Evolutionary conservation across 192 early-diverging fungal species (phyloP), one percentile per base, ranked within the genome.

Genomic region (Gonapodya prolifera): DNA sequence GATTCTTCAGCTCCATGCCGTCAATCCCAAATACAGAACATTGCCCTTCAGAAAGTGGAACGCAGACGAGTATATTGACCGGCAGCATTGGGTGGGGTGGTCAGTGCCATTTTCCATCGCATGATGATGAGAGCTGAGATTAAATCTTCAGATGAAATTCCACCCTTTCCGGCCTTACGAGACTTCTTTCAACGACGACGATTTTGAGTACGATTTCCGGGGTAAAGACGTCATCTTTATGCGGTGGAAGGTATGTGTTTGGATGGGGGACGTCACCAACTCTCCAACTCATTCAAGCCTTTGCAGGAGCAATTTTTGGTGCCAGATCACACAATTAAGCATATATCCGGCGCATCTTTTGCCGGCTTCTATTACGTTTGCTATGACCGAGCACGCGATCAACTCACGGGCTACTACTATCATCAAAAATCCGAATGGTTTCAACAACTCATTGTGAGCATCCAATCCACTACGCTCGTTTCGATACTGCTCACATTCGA

Each of bases 291-390:
- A n/a, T 30, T 29, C n/a, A 23, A 0, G 31, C 33, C 35, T 79
- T 30, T 35, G 13, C 69, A 86, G 83, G 94, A 96, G 76, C 91
- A 93, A 80, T 96, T 96, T 78, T 80, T 96, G 61, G 92, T 95
- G 13, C 94, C 94, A n/a, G 91, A 96, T 80, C 93, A 96, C 82
- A 82, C 84, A 35, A 87, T 95, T 18, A 86, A 85, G 74, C 83
- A 81, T 18, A 93, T 96, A 69, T 83, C 87, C 74, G 94, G 94
- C 33, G 94, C 94, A 1, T 92, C 91, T 70, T 96, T 94, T 88
- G 93, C 91, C 32, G 94, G 94, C 2, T 96, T 96, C 75, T 96
- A 96, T 79, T 96, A 94, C 76, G 92, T 90, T 81, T 85, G 88
- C 82, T 94, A 90, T 76, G 85, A 91, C 74, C 8, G 45, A 61